Conservation (phyloP, 495 filamentous ascomycete genomes). For the Penicillium parvum region DNA sequence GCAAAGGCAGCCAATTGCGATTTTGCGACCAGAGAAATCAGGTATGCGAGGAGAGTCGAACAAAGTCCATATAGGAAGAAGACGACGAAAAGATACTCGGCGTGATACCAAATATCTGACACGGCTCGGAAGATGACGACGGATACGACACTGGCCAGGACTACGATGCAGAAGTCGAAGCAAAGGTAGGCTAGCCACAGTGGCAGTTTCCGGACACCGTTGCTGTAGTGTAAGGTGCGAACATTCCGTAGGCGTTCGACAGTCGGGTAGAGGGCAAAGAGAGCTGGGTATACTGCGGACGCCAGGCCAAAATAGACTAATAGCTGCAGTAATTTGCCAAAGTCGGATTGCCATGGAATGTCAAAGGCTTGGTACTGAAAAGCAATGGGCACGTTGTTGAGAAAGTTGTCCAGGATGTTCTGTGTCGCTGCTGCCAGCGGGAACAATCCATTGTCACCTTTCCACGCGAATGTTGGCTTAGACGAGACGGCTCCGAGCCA, state of each 20-base stretch:
- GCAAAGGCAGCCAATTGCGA: constrained; percentile 73
- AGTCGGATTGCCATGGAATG: constrained; percentile 56
- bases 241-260: constrained; percentile 72
- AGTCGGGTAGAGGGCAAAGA: constrained; percentile 84
- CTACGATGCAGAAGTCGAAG: constrained; percentile 72
- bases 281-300: constrained; percentile 70
- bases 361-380: constrained; percentile 67
- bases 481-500: constrained; percentile 57
- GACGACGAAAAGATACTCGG: constrained; percentile 72
- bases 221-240: constrained; percentile 80
- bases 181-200: constrained; percentile 73
- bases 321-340: constrained; percentile 71
- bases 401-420: constrained; percentile 62
- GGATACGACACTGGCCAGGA: constrained; percentile 53
- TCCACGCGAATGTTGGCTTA: constrained; percentile 58
- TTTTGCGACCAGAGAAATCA: constrained; percentile 63
- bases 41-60: constrained; percentile 65
- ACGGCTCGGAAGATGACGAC: constrained; percentile 59
- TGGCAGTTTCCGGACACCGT: constrained; percentile 66
- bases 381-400: constrained; percentile 62
- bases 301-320: constrained; percentile 74
- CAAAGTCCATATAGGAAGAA: constrained; percentile 72
- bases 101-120: constrained; percentile 63
- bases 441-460: constrained; percentile 43
- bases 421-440: constrained; percentile 60